phyloP scores from a whole-genome alignment of 257 asterid genomes.

The Jacaranda copaia region DNA sequence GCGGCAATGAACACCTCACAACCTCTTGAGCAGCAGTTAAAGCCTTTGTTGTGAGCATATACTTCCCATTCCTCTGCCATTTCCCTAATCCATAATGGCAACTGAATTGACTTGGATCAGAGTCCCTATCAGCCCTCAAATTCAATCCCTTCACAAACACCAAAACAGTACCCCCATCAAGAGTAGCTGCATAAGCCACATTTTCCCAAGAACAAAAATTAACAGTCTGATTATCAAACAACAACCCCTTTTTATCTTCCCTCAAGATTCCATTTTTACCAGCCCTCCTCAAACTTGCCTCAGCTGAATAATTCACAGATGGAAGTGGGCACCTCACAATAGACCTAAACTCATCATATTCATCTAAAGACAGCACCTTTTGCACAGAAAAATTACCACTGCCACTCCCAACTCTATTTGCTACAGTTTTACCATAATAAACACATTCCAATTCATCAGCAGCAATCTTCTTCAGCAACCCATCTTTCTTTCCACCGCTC shows the following conservation, averaged over 20 bases:
- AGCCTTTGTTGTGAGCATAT: constrained; percentile 64
- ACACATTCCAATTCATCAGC: constrained; percentile 63
- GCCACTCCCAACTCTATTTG: constrained; percentile 21
- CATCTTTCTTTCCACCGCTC: constrained; percentile 37
- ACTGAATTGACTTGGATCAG: constrained; percentile 69
- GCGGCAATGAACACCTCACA: constrained; percentile 80
- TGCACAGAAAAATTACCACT: constrained; percentile 38
- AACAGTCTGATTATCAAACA: constrained; percentile 45
- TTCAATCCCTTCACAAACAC: constrained; percentile 96
- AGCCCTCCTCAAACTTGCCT: constrained; percentile 47
- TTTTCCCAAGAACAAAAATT: constrained; percentile 74
- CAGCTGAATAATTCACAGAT: constrained; percentile 56
- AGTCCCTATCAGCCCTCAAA: constrained; percentile 69
- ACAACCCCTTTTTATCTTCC: constrained; percentile 27
- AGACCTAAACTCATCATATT: constrained; percentile 68
- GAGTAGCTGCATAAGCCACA: constrained; percentile 71
- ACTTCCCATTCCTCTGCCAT: constrained; percentile 39
- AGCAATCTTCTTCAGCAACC: constrained; percentile 33
- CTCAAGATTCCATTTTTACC: constrained; percentile 39
- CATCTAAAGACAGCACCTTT: constrained; percentile 68
- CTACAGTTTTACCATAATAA: constrained; percentile 39
- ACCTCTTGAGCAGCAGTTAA: constrained; percentile 92
- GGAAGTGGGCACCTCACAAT: constrained; percentile 84
- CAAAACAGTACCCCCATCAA: constrained; percentile 68
- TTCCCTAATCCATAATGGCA: constrained; percentile 79